phyloP scores from a whole-genome alignment of 371 early-diverging fungal species.

The Mortierella sp. region DNA sequence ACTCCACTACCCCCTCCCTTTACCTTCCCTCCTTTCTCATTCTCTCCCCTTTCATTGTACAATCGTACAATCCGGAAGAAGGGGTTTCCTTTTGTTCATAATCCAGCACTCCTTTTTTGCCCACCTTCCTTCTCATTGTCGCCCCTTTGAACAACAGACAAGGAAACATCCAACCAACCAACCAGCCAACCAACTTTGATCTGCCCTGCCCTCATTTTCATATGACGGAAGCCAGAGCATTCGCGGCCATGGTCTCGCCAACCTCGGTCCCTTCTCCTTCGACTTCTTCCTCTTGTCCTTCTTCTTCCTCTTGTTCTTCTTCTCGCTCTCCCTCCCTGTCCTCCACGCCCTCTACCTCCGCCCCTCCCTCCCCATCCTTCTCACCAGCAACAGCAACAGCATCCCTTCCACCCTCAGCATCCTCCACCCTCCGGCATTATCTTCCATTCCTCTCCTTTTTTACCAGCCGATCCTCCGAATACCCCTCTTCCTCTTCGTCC shows the following conservation, averaged over 20 bases:
- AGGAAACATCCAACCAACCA: neutral
- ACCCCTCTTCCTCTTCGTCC: constrained; percentile 12
- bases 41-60: neutral
- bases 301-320: constrained; percentile 8
- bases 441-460: constrained; percentile 18
- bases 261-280: constrained; percentile 14
- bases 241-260: constrained; percentile 39
- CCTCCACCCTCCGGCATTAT: constrained; percentile 14
- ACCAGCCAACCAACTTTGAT: neutral
- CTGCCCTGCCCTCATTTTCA: constrained; percentile 23
- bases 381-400: neutral
- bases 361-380: neutral
- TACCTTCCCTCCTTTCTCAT: neutral
- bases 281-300: constrained; percentile 11
- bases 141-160: neutral
- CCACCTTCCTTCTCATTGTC: neutral
- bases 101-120: neutral
- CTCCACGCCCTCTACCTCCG: neutral
- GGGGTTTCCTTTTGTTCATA: neutral
- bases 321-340: constrained; percentile 5
- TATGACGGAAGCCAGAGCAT: constrained; percentile 53
- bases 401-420: neutral
- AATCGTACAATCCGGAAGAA: neutral
- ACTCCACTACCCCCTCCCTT: neutral
- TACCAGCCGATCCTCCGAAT: constrained; percentile 9